These are phyloP conservation scores for Neurospora sp. DNA, from an alignment of 495 filamentous ascomycete species.

Conservation along the genomic window DNA sequence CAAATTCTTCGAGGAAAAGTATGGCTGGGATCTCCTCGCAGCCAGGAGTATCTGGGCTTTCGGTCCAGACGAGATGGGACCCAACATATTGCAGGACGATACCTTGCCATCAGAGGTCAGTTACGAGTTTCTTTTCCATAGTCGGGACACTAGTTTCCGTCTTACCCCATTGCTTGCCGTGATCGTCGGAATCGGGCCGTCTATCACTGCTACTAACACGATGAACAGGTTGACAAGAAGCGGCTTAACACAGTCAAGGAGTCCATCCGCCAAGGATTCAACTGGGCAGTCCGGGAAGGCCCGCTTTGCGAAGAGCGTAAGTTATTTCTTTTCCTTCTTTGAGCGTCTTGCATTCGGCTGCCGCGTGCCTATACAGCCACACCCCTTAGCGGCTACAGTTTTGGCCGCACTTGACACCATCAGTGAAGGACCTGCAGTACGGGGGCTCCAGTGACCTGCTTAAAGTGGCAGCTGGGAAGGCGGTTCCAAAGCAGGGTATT, in stretches of 20 bases:
- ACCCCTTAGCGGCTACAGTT: background rate
- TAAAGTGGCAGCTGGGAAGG: slow-evolving; percentile 2
- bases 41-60: slow-evolving; percentile 97
- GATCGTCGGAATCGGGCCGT: slow-evolving; percentile 8
- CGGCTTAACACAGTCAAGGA: slow-evolving; percentile 79
- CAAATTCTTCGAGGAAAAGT: slow-evolving; percentile 94
- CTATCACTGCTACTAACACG: slow-evolving; percentile 8
- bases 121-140: slow-evolving; percentile 17
- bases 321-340: slow-evolving; percentile 26
- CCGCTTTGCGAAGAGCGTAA: slow-evolving; percentile 96
- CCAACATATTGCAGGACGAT: slow-evolving; percentile 95
- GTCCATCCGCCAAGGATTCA: slow-evolving; percentile 88
- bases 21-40: slow-evolving; percentile 93
- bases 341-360: slow-evolving; percentile 16
- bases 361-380: slow-evolving; percentile 6
- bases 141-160: background rate
- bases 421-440: background rate
- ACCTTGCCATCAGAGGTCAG: slow-evolving; percentile 71
- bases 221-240: slow-evolving; percentile 69
- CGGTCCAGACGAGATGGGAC: slow-evolving; percentile 88
- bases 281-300: slow-evolving; percentile 90
- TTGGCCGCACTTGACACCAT: background rate
- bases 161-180: background rate
- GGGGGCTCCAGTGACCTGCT: slow-evolving; percentile 5
- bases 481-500: background rate